These are phyloP conservation scores for Claviceps digitariae DNA, from an alignment of 2,329 filamentous ascomycete genomes.

Conservation along the genomic window DNA sequence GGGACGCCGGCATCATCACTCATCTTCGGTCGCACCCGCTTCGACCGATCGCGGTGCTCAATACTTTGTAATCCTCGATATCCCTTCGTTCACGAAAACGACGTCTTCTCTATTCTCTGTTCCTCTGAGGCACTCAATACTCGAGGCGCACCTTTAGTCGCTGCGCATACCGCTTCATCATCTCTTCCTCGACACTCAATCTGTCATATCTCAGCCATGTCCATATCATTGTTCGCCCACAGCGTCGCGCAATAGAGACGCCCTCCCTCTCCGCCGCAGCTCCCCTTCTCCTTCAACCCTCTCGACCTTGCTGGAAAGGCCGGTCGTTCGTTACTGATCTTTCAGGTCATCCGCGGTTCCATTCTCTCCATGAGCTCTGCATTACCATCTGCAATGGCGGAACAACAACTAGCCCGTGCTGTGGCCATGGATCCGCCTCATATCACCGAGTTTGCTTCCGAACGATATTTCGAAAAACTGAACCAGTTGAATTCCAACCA, in stretches of 20 bases:
- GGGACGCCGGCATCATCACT: neutral
- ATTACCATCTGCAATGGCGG: conserved; percentile 17
- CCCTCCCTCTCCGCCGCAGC: conserved; percentile 4
- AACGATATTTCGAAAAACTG: conserved; percentile 50
- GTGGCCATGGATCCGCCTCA: conserved; percentile 46
- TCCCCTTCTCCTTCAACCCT: conserved; percentile 11
- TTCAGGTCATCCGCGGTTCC: conserved; percentile 11
- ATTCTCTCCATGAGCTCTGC: conserved; percentile 3
- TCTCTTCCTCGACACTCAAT: neutral
- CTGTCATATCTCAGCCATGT: conserved; percentile 15
- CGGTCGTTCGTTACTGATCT: conserved; percentile 6
- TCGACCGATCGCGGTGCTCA: neutral
- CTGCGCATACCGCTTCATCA: neutral
- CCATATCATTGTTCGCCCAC: conserved; percentile 9
- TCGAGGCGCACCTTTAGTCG: neutral
- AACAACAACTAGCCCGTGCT: conserved; percentile 16
- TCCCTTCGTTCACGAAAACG: neutral
- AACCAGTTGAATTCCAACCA: conserved; percentile 36
- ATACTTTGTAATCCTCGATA: neutral
- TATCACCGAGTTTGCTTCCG: conserved; percentile 52
- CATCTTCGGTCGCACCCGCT: neutral
- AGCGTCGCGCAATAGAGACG: conserved; percentile 20
- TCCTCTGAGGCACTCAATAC: neutral
- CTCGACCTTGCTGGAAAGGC: conserved; percentile 16
- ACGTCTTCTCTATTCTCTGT: neutral